phyloP scores from a whole-genome alignment of 331 rosid species.

The Malus hybrid region DNA sequence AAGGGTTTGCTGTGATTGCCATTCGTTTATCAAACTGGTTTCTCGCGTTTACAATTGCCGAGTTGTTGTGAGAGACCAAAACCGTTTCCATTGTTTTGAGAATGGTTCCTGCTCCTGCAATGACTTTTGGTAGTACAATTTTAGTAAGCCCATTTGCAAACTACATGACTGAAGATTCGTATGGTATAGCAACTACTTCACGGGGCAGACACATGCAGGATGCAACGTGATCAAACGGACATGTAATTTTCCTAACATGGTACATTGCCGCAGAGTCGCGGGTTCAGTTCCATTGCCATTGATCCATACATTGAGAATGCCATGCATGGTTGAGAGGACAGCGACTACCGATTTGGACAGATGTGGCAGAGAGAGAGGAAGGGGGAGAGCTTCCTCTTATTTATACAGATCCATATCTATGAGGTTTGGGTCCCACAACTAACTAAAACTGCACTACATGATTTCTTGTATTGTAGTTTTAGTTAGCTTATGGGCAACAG shows the following conservation, averaged over 20 bases:
- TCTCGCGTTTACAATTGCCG: slow-evolving; percentile 29
- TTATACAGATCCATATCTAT: background rate
- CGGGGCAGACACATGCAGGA: background rate
- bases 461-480: too few species aligned
- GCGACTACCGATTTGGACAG: background rate
- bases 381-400: background rate
- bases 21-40: slow-evolving; percentile 43
- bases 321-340: background rate
- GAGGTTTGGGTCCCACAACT: too few species aligned
- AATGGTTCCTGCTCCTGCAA: slow-evolving; percentile 48
- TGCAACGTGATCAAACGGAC: background rate
- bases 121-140: slow-evolving; percentile 33
- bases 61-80: slow-evolving; percentile 48
- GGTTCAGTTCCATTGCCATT: background rate
- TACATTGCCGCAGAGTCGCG: background rate
- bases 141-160: background rate
- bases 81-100: slow-evolving; percentile 47
- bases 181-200: background rate
- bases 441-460: too few species aligned
- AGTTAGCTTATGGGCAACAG: too few species aligned
- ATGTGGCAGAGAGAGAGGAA: background rate
- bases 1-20: slow-evolving; percentile 55
- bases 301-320: background rate
- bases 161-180: too few species aligned
- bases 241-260: background rate